Evolutionary conservation across 192 early-diverging fungal genomes (phyloP).

Genomic region (Coemansia pectinata): DNA sequence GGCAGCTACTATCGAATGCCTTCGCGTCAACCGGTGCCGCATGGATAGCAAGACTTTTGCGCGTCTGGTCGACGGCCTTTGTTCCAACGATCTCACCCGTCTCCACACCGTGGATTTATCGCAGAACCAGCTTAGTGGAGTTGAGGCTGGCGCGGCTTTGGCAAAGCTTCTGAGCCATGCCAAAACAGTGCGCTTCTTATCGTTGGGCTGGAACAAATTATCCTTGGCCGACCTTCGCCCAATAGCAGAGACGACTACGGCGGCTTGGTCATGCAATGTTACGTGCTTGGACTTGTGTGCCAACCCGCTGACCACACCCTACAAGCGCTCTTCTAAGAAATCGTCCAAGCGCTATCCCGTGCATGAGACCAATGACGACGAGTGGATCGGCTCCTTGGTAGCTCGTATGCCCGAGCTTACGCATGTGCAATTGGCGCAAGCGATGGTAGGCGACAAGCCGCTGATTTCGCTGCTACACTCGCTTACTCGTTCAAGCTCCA

Average conservation of each 20-base stretch:
- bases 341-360: neutral
- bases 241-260: neutral
- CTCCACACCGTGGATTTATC: slow-evolving; percentile 47
- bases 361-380: neutral
- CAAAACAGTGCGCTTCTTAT: slow-evolving; percentile 22
- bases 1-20: slow-evolving; percentile 42
- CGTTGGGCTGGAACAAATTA: slow-evolving; percentile 51
- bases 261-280: slow-evolving; percentile 8
- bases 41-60: slow-evolving; percentile 35
- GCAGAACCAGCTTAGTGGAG: slow-evolving; percentile 44
- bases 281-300: slow-evolving; percentile 40
- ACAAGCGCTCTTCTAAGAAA: slow-evolving; percentile 10
- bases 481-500: slow-evolving; percentile 13
- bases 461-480: slow-evolving; percentile 26
- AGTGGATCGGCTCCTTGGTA: slow-evolving; percentile 26
- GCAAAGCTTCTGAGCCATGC: slow-evolving; percentile 36
- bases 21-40: slow-evolving; percentile 53
- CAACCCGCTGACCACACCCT: slow-evolving; percentile 32
- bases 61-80: slow-evolving; percentile 34
- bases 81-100: slow-evolving; percentile 17
- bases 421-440: slow-evolving; percentile 41
- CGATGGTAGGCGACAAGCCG: slow-evolving; percentile 21
- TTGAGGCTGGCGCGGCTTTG: slow-evolving; percentile 28
- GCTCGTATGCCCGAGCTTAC: slow-evolving; percentile 33
- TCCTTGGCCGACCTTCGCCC: slow-evolving; percentile 29